These are phyloP conservation scores for Monilinia laxa DNA, from an alignment of 2,329 filamentous ascomycete genomes.

Conservation along the genomic window DNA sequence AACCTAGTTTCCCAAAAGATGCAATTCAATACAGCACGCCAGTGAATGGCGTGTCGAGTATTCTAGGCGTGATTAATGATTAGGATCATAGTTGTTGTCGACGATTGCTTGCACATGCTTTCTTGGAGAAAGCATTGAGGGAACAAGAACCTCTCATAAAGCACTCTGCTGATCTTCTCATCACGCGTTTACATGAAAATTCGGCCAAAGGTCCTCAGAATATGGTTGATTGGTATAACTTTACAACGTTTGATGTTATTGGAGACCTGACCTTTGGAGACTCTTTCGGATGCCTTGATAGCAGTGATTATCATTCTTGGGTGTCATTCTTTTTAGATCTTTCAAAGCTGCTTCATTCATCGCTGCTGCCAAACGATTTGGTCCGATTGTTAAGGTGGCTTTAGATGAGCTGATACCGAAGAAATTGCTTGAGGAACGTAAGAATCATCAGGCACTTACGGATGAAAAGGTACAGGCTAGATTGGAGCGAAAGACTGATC, in stretches of 20 bases:
- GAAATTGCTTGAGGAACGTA: conserved; percentile 23
- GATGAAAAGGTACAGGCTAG: conserved; percentile 26
- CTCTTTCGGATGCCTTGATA: conserved; percentile 41
- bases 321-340: conserved; percentile 34
- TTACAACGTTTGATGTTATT: conserved; percentile 43
- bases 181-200: conserved; percentile 19
- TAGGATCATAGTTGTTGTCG: conserved; percentile 35
- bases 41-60: not conserved
- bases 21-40: not conserved
- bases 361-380: conserved; percentile 27
- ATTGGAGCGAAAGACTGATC: conserved; percentile 33
- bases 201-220: conserved; percentile 22
- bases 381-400: conserved; percentile 24
- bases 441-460: conserved; percentile 29
- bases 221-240: conserved; percentile 42
- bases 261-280: conserved; percentile 48
- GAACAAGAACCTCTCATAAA: conserved; percentile 38
- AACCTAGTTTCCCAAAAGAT: conserved; percentile 1
- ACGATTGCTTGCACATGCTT: conserved; percentile 37
- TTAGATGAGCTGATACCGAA: conserved; percentile 18
- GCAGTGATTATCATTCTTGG: conserved; percentile 36
- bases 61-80: not conserved
- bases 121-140: conserved; percentile 38
- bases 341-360: conserved; percentile 31
- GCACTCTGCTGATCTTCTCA: conserved; percentile 25